phyloP scores from a whole-genome alignment of 768 basidiomycete species.

The Lenzites betulinus region DNA sequence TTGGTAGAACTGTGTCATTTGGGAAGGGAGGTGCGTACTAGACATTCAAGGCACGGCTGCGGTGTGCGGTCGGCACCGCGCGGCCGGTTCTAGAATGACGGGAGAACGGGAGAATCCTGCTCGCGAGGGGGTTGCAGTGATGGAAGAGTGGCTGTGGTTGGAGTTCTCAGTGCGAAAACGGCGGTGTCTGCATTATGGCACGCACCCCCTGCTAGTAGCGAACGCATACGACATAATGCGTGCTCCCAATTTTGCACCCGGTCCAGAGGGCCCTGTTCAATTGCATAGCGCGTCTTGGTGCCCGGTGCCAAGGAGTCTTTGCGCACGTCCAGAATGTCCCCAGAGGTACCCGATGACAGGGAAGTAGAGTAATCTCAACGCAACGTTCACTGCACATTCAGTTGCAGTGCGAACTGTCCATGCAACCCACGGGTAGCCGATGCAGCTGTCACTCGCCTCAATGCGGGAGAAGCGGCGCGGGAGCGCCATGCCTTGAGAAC shows the following conservation, averaged over 20 bases:
- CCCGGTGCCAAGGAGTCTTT: neutral
- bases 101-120: neutral
- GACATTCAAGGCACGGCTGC: too few species aligned
- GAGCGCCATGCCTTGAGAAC: neutral
- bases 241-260: too few species aligned
- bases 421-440: neutral
- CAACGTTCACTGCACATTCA: neutral
- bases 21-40: neutral
- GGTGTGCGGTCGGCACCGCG: neutral
- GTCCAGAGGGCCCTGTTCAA: neutral
- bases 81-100: neutral
- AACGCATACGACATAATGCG: too few species aligned
- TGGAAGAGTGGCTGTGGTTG: neutral
- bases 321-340: neutral
- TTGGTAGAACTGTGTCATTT: neutral
- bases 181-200: too few species aligned
- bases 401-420: neutral
- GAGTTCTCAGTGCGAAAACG: too few species aligned
- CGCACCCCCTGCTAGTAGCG: too few species aligned
- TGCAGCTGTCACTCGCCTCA: neutral
- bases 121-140: neutral
- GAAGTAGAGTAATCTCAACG: neutral
- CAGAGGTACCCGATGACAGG: neutral
- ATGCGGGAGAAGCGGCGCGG: neutral
- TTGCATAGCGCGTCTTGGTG: neutral